These are phyloP conservation scores for Thermothielavioides terrestris DNA, from an alignment of 495 filamentous ascomycete genomes.

Conservation along the genomic window DNA sequence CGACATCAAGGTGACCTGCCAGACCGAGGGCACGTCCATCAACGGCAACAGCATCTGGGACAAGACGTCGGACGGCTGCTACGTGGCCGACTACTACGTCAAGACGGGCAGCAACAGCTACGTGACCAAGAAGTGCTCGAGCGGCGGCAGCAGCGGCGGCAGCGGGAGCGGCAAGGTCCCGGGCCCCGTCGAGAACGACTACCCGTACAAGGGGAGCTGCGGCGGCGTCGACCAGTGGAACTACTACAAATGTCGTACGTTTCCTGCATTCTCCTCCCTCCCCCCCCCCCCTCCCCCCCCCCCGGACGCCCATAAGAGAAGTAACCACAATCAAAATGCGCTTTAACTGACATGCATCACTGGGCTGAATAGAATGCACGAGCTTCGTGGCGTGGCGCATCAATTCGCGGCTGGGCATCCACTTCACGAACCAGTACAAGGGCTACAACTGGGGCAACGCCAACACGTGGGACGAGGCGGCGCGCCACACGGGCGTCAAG, in stretches of 20 bases:
- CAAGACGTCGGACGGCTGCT: slow-evolving; percentile 22
- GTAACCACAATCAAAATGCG: too few relatives aligned
- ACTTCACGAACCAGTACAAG: slow-evolving; percentile 23
- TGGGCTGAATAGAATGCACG: slow-evolving; percentile 16
- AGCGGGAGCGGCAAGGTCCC: slow-evolving; percentile 8
- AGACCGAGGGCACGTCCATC: slow-evolving; percentile 13
- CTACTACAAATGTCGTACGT: slow-evolving; percentile 15
- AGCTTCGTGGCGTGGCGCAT: slow-evolving; percentile 21
- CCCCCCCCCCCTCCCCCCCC: not conserved
- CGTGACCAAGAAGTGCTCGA: not conserved
- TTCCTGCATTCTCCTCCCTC: not conserved
- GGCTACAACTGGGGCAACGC: slow-evolving; percentile 20
- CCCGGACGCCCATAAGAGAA: too few relatives aligned
- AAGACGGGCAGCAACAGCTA: slow-evolving; percentile 14
- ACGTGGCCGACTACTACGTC: slow-evolving; percentile 18
- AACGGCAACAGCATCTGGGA: slow-evolving; percentile 18
- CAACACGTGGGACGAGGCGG: slow-evolving; percentile 20
- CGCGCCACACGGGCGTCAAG: slow-evolving; percentile 7
- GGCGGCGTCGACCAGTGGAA: slow-evolving; percentile 16
- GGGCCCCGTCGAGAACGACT: slow-evolving; percentile 18
- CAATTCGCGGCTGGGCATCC: slow-evolving; percentile 18
- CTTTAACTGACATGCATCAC: too few relatives aligned
- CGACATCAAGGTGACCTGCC: slow-evolving; percentile 16
- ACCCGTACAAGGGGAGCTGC: slow-evolving; percentile 17
- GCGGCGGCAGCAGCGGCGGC: slow-evolving; percentile 6